phyloP scores from a whole-genome alignment of 306 rosid species.

The Castanospermum australe region DNA sequence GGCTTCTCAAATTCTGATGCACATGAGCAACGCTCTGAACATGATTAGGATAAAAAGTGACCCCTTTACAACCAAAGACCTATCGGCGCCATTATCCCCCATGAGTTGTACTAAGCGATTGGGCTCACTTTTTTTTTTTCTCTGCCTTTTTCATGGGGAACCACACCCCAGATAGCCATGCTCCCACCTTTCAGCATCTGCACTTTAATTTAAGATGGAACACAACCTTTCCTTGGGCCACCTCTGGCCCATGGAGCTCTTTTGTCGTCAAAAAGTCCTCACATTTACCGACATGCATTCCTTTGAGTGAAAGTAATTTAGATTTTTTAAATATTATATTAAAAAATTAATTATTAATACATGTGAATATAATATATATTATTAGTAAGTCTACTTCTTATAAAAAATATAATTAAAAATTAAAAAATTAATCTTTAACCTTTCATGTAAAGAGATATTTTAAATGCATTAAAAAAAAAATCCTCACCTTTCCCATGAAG shows the following conservation, averaged over 20 bases:
- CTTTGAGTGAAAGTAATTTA: too few species aligned
- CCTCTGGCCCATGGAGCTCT: not conserved
- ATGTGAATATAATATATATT: too few species aligned
- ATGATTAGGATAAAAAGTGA: constrained; percentile 29
- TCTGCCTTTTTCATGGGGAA: constrained; percentile 35
- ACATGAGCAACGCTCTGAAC: constrained; percentile 33
- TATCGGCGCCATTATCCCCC: constrained; percentile 36
- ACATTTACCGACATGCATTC: too few species aligned
- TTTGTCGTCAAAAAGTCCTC: not conserved
- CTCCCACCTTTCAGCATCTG: not conserved
- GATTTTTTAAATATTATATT: too few species aligned
- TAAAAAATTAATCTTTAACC: too few species aligned
- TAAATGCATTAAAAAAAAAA: too few species aligned
- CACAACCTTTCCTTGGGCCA: not conserved
- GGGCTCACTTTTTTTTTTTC: not conserved
- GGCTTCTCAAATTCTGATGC: constrained; percentile 34
- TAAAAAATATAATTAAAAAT: too few species aligned
- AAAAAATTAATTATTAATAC: too few species aligned
- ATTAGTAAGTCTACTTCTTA: too few species aligned
- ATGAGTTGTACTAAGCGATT: constrained; percentile 38
- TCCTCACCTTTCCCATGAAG: too few species aligned
- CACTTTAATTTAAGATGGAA: not conserved
- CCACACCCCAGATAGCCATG: constrained; percentile 6
- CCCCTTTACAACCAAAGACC: constrained; percentile 55
- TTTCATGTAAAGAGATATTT: too few species aligned